Evolutionary conservation across 2,329 filamentous ascomycete genomes (phyloP).

Genomic region (Trichoderma endophyticum): DNA sequence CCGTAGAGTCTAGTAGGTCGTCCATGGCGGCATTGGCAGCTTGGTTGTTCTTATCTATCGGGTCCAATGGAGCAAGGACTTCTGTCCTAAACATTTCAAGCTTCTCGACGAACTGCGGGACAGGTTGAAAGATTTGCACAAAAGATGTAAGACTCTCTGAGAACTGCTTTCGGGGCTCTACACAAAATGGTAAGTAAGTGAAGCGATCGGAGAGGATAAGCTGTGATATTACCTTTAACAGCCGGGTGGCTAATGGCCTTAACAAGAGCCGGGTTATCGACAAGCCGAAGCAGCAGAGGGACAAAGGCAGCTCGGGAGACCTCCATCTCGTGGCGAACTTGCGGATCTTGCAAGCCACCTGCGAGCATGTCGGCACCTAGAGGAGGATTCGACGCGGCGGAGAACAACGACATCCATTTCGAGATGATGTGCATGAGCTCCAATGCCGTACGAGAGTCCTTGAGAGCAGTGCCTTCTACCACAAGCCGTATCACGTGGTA

Average conservation of each 20-base stretch:
- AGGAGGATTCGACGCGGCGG: conserved; percentile 46
- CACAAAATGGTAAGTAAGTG: neutral
- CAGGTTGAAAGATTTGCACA: conserved; percentile 54
- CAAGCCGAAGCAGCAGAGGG: conserved; percentile 58
- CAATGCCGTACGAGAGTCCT: conserved; percentile 45
- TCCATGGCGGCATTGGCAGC: conserved; percentile 50
- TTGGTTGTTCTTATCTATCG: conserved; percentile 51
- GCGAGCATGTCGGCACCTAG: conserved; percentile 49
- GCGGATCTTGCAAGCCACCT: conserved; percentile 42
- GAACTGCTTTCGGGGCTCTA: conserved; percentile 48
- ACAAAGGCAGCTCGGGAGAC: conserved; percentile 61
- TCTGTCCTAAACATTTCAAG: conserved; percentile 58
- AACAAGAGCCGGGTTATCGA: conserved; percentile 57
- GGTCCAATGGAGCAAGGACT: conserved; percentile 54
- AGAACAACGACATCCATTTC: conserved; percentile 58
- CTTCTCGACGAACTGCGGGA: conserved; percentile 51
- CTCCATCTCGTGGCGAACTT: conserved; percentile 56
- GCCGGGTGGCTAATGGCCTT: conserved; percentile 50
- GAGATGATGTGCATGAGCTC: conserved; percentile 49
- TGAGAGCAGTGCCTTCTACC: conserved; percentile 51
- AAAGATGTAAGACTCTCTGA: conserved; percentile 52
- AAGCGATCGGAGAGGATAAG: neutral
- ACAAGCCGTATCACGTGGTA: conserved; percentile 91
- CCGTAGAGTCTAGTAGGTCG: conserved; percentile 55
- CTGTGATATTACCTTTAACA: conserved; percentile 47